phyloP scores from a whole-genome alignment of 202 grass and related monocot species.

The Carex sylvatica region DNA sequence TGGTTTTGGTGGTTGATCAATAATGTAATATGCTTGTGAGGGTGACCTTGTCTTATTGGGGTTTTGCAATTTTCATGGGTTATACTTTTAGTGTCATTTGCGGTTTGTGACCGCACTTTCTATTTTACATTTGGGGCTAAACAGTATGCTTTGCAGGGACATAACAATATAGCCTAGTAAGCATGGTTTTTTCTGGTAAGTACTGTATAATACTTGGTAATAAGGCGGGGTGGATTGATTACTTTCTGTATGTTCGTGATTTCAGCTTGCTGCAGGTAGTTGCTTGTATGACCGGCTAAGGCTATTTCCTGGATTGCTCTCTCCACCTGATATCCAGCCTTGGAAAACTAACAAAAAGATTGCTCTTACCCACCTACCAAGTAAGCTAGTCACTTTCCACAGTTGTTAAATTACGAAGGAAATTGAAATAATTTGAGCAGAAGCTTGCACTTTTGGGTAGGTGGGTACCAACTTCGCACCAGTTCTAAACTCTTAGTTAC shows the following conservation, averaged over 20 bases:
- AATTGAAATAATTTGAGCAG: conserved; percentile 1
- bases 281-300: conserved; percentile 79
- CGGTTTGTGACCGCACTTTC: neutral
- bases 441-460: neutral
- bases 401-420: neutral
- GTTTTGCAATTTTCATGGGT: neutral
- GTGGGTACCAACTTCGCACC: neutral
- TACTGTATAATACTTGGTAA: neutral
- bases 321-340: conserved; percentile 25
- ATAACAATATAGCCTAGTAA: neutral
- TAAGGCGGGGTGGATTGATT: neutral
- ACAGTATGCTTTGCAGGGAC: neutral
- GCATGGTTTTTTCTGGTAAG: neutral
- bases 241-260: neutral
- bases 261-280: conserved; percentile 82
- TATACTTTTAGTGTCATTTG: neutral
- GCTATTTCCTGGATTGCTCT: conserved; percentile 73
- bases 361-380: conserved; percentile 42
- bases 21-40: neutral
- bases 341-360: conserved; percentile 56
- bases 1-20: neutral
- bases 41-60: neutral
- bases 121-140: neutral
- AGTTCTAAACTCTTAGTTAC: neutral
- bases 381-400: conserved; percentile 41